Conservation (phyloP, 2,329 filamentous ascomycete genomes). For the Fusarium nygamai region DNA sequence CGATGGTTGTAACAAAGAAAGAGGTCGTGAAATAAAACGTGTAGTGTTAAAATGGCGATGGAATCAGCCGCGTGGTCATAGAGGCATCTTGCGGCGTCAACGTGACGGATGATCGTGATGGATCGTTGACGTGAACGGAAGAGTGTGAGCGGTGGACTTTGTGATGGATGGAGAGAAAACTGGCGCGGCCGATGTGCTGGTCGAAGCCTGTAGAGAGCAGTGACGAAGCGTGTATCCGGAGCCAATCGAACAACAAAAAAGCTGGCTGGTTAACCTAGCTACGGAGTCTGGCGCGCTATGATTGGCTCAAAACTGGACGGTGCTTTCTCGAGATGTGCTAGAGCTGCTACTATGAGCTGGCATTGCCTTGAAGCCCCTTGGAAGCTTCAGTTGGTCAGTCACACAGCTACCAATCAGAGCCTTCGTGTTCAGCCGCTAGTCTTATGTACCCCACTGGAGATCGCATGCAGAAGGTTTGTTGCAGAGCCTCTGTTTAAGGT, state of each 20-base stretch:
- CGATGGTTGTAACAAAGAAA: constrained; percentile 14
- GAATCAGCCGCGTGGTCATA: constrained; percentile 39
- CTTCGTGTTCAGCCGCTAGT: constrained; percentile 9
- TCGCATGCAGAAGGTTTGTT: constrained; percentile 27
- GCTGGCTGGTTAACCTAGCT: constrained; percentile 34
- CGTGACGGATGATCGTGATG: constrained; percentile 26
- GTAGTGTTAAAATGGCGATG: constrained; percentile 37
- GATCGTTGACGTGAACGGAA: constrained; percentile 31
- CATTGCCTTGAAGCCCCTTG: constrained; percentile 36
- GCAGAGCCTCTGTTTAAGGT: constrained; percentile 36
- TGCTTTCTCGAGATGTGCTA: constrained; percentile 26
- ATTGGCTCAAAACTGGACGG: constrained; percentile 23
- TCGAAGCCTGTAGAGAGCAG: constrained; percentile 32
- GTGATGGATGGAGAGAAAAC: constrained; percentile 36
- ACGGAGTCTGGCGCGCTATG: constrained; percentile 29
- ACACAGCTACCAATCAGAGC: constrained; percentile 21
- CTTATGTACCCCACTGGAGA: constrained; percentile 21
- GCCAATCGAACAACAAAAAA: constrained; percentile 42
- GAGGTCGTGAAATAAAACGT: constrained; percentile 21
- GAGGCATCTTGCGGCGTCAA: constrained; percentile 42
- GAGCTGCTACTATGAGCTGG: constrained; percentile 40
- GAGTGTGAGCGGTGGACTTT: constrained; percentile 39
- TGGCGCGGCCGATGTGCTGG: constrained; percentile 17
- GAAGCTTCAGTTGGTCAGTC: constrained; percentile 15
- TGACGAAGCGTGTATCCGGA: constrained; percentile 44